phyloP scores from a whole-genome alignment of 2,329 filamentous ascomycete species.

The Beauveria bassiana region DNA sequence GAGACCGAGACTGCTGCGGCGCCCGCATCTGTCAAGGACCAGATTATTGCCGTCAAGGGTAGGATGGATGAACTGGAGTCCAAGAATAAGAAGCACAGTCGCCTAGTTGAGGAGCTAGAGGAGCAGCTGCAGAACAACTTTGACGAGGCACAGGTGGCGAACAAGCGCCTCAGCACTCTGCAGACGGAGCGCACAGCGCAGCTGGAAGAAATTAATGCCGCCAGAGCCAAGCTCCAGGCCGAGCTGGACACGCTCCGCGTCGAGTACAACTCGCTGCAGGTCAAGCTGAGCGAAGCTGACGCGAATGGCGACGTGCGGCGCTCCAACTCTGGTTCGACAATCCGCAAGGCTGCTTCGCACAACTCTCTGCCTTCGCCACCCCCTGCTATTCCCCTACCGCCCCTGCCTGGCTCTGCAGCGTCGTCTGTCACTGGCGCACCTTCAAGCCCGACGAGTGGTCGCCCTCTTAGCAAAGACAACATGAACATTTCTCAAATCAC shows the following conservation, averaged over 20 bases:
- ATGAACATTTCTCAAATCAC: constrained; percentile 64
- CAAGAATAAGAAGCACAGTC: constrained; percentile 82
- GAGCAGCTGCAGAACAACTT: constrained; percentile 94
- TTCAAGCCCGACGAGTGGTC: constrained; percentile 48
- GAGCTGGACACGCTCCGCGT: constrained; percentile 62
- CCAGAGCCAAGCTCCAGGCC: constrained; percentile 53
- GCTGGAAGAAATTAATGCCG: constrained; percentile 68
- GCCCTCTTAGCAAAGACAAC: constrained; percentile 75
- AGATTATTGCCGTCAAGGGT: constrained; percentile 55
- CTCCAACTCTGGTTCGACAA: constrained; percentile 58
- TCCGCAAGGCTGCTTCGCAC: constrained; percentile 79
- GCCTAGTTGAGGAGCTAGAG: constrained; percentile 90
- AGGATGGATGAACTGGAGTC: constrained; percentile 55
- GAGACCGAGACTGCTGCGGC: constrained; percentile 37
- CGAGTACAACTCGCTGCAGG: constrained; percentile 51
- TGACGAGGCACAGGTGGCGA: constrained; percentile 80
- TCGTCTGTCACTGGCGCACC: constrained; percentile 37
- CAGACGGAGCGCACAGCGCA: constrained; percentile 67
- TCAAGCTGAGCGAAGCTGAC: constrained; percentile 50
- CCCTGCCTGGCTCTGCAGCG: constrained; percentile 60
- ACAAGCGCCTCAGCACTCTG: constrained; percentile 77
- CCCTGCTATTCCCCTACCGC: constrained; percentile 90
- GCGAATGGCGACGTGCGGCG: constrained; percentile 41
- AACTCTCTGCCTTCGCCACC: constrained; percentile 85
- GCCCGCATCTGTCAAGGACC: constrained; percentile 43